phyloP scores from a whole-genome alignment of 1,139 yeast species.

The Pichia sorboxylosa region DNA sequence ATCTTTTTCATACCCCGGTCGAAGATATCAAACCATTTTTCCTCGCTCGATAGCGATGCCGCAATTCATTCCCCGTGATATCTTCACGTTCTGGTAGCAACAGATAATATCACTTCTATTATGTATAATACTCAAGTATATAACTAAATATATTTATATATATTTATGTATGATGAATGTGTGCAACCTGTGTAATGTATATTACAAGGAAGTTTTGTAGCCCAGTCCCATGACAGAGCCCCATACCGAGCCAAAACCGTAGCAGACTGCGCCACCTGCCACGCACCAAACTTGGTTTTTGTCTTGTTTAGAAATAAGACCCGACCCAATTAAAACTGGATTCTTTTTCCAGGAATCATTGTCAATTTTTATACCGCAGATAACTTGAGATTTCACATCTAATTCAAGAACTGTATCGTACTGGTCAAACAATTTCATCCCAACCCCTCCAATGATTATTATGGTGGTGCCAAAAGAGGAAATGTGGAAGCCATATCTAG shows the following conservation, averaged over 20 bases:
- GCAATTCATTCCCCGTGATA: too few relatives aligned
- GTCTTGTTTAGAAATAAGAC: constrained; percentile 23
- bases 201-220: too few relatives aligned
- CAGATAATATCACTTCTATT: too few relatives aligned
- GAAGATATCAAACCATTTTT: too few relatives aligned
- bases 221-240: too few relatives aligned
- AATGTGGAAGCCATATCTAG: constrained; percentile 39
- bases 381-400: constrained; percentile 20
- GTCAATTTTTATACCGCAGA: constrained; percentile 23
- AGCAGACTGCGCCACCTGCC: constrained; percentile 80
- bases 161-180: too few relatives aligned
- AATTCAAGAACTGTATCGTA: constrained; percentile 29
- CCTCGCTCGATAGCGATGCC: too few relatives aligned
- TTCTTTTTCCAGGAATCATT: constrained; percentile 29
- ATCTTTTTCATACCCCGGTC: too few relatives aligned
- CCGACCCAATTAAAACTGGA: constrained; percentile 56
- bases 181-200: too few relatives aligned
- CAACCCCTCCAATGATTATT: constrained; percentile 52
- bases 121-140: too few relatives aligned
- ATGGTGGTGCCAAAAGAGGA: constrained; percentile 24
- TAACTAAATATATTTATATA: too few relatives aligned
- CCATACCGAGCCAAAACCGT: constrained; percentile 69
- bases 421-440: constrained; percentile 28
- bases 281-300: constrained; percentile 16
- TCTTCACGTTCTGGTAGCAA: too few relatives aligned